Percentiles rank a stretch among this genome's conserved stretches.
These are phyloP conservation scores for Metschnikowia peoriensis DNA, from an alignment of 805 yeast genomes.

Conservation along the genomic window DNA sequence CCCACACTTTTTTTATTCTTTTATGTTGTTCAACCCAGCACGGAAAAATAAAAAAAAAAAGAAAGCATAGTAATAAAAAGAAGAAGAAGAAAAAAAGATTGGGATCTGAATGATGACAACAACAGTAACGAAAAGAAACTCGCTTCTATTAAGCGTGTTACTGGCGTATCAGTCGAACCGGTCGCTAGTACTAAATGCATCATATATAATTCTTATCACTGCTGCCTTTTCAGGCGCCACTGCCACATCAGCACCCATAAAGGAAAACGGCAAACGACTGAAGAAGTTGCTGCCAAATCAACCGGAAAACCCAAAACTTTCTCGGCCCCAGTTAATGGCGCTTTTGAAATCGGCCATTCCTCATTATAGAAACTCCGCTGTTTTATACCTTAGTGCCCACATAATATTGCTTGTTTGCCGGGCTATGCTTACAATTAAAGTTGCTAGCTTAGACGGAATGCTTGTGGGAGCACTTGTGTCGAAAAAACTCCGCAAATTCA, in stretches of 20 bases:
- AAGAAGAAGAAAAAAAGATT: not conserved
- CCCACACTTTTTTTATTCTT: not conserved
- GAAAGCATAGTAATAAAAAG: not conserved
- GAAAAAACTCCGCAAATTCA: slow-evolving; percentile 62
- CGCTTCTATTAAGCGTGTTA: slow-evolving; percentile 28
- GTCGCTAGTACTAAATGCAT: slow-evolving; percentile 39
- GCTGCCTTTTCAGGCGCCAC: slow-evolving; percentile 46
- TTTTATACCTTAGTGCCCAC: slow-evolving; percentile 47
- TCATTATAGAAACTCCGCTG: slow-evolving; percentile 25
- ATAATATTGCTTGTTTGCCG: slow-evolving; percentile 59
- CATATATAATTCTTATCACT: slow-evolving; percentile 40
- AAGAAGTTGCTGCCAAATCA: slow-evolving; percentile 7
- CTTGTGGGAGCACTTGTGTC: slow-evolving; percentile 79
- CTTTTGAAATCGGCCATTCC: slow-evolving; percentile 39
- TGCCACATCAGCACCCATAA: slow-evolving; percentile 18
- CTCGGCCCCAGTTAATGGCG: slow-evolving; percentile 29
- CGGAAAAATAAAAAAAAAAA: not conserved
- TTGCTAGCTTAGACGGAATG: slow-evolving; percentile 83
- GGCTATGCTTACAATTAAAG: slow-evolving; percentile 73
- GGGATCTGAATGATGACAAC: slow-evolving; percentile 2
- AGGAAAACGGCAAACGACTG: slow-evolving; percentile 11
- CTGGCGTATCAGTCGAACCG: slow-evolving; percentile 40
- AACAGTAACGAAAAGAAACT: slow-evolving; percentile 1
- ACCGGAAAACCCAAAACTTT: slow-evolving; percentile 25
- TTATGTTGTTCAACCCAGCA: too few species aligned